A percentile compares a stretch with the other conserved stretches of the same genome.
Conservation (phyloP, 148 eudicot genomes). For the Camellia sinensis region DNA sequence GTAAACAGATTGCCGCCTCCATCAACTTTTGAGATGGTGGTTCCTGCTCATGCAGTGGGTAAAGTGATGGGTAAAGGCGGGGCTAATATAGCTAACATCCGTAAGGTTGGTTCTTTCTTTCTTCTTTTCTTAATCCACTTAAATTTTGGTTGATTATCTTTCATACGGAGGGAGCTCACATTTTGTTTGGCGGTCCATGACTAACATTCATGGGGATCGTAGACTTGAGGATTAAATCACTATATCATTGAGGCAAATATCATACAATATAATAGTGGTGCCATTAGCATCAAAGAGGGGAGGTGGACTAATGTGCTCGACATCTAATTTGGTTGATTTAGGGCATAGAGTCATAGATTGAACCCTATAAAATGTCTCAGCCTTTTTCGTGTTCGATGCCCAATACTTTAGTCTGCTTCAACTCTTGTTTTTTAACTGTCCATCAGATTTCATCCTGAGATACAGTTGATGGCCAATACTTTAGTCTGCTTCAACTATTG, state of each 20-base stretch:
- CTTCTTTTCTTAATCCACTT: neutral
- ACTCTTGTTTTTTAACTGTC: neutral
- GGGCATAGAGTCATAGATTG: neutral
- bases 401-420: neutral
- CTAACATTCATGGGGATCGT: neutral
- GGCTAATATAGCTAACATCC: conserved; percentile 72
- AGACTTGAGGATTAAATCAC: neutral
- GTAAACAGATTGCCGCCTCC: conserved; percentile 55
- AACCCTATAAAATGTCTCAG: neutral
- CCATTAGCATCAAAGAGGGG: neutral
- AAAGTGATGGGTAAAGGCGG: conserved; percentile 93
- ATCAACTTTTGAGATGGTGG: conserved; percentile 68
- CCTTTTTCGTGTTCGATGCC: neutral
- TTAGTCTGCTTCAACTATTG: neutral
- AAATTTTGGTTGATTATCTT: neutral
- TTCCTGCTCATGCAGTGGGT: conserved; percentile 77
- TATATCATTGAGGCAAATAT: neutral
- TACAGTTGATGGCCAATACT: neutral
- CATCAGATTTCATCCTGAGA: neutral
- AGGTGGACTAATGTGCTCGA: neutral
- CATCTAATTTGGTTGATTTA: neutral
- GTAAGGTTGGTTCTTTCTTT: conserved; percentile 48
- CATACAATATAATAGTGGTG: neutral
- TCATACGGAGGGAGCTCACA: neutral
- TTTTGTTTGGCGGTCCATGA: neutral